Conservation (phyloP, 2,329 filamentous ascomycete species). For the Aspergillus pseudoterreus region DNA sequence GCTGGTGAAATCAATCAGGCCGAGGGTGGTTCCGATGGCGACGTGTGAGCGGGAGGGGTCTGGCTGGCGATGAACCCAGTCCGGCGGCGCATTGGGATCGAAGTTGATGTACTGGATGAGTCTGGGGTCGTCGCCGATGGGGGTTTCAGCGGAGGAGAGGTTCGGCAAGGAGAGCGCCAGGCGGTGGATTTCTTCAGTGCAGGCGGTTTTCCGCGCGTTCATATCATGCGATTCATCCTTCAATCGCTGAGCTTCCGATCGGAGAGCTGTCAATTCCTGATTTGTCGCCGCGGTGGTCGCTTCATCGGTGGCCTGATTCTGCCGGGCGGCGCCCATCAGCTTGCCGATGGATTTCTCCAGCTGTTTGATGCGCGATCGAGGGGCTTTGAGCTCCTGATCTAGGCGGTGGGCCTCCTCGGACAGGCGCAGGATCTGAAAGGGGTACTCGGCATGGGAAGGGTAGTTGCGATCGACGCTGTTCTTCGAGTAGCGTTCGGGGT, state of each 20-base stretch:
- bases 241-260: slow-evolving; percentile 35
- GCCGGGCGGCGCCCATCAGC: slow-evolving; percentile 24
- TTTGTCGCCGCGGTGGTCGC: slow-evolving; percentile 1
- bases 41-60: slow-evolving; percentile 65
- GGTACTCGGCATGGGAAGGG: slow-evolving; percentile 48
- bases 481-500: slow-evolving; percentile 72
- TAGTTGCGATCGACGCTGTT: slow-evolving; percentile 90
- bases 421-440: slow-evolving; percentile 50
- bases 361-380: slow-evolving; percentile 42
- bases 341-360: slow-evolving; percentile 41
- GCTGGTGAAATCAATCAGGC: slow-evolving; percentile 82
- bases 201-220: slow-evolving; percentile 28
- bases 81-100: slow-evolving; percentile 47
- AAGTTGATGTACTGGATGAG: slow-evolving; percentile 78
- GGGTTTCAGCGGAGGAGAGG: slow-evolving; percentile 73
- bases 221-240: slow-evolving; percentile 35
- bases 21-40: slow-evolving; percentile 79
- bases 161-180: slow-evolving; percentile 82
- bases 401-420: slow-evolving; percentile 36
- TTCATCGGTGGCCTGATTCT: slow-evolving; percentile 12
- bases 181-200: slow-evolving; percentile 61
- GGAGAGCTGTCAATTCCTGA: slow-evolving; percentile 26
- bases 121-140: slow-evolving; percentile 61
- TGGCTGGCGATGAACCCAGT: slow-evolving; percentile 24
- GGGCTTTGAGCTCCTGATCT: slow-evolving; percentile 37